These are phyloP conservation scores for Penicillium desertorum DNA, from an alignment of 495 filamentous ascomycete genomes.

Conservation along the genomic window DNA sequence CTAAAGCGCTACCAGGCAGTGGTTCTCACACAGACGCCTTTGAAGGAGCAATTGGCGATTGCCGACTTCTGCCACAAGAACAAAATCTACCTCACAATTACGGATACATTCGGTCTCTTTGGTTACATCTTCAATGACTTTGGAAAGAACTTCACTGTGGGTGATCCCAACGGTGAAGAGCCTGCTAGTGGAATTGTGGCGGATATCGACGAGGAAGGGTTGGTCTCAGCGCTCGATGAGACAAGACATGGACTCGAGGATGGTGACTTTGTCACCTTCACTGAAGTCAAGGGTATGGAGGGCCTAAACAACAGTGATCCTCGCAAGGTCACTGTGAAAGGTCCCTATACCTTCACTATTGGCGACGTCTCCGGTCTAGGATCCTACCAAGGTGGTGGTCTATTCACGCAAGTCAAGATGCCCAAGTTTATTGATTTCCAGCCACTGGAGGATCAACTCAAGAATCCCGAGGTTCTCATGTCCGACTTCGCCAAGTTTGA, in stretches of 20 bases:
- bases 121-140: slow-evolving; percentile 97
- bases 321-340: slow-evolving; percentile 88
- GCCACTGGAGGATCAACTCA: slow-evolving; percentile 68
- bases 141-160: slow-evolving; percentile 84
- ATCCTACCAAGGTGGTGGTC: slow-evolving; percentile 79
- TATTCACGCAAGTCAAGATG: slow-evolving; percentile 97
- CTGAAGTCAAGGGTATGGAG: slow-evolving; percentile 92
- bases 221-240: slow-evolving; percentile 95
- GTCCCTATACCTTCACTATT: slow-evolving; percentile 94
- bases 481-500: slow-evolving; percentile 99
- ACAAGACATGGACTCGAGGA: slow-evolving; percentile 94
- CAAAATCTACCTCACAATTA: slow-evolving; percentile 82
- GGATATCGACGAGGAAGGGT: slow-evolving; percentile 78
- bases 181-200: slow-evolving; percentile 88
- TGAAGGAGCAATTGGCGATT: slow-evolving; percentile 76
- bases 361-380: slow-evolving; percentile 87
- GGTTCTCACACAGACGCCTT: slow-evolving; percentile 79
- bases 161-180: slow-evolving; percentile 89
- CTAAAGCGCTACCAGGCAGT: slow-evolving; percentile 88
- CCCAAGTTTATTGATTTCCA: slow-evolving; percentile 92
- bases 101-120: slow-evolving; percentile 91
- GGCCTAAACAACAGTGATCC: slow-evolving; percentile 77
- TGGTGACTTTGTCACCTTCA: slow-evolving; percentile 94
- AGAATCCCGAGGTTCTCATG: slow-evolving; percentile 82
- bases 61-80: slow-evolving; percentile 92